phyloP scores from a whole-genome alignment of 805 yeast species.

The Schwanniomyces occidentalis region DNA sequence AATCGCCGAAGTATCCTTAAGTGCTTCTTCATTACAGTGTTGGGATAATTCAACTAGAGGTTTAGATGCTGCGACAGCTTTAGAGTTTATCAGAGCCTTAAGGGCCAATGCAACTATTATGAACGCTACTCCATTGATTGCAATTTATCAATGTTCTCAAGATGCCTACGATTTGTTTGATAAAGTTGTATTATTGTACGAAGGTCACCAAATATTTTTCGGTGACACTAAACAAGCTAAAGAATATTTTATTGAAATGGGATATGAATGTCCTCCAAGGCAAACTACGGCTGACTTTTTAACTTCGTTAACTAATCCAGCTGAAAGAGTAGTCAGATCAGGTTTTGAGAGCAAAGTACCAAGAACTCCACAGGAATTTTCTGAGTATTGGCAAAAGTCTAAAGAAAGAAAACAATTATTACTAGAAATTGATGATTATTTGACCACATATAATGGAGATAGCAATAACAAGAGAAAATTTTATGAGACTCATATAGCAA shows the following conservation, averaged over 20 bases:
- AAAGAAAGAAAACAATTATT: conserved; percentile 46
- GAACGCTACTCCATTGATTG: conserved; percentile 56
- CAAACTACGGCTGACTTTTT: conserved; percentile 69
- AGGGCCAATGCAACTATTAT: conserved; percentile 57
- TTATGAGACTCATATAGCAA: conserved; percentile 48
- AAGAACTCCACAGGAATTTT: conserved; percentile 56
- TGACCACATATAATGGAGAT: conserved; percentile 28
- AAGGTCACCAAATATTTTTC: conserved; percentile 48
- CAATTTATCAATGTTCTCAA: conserved; percentile 56
- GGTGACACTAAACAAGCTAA: conserved; percentile 45
- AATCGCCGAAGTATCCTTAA: conserved; percentile 72
- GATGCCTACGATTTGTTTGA: conserved; percentile 50
- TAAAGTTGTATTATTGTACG: conserved; percentile 47
- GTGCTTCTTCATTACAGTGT: conserved; percentile 55
- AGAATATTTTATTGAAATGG: conserved; percentile 58
- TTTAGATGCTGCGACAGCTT: conserved; percentile 80
- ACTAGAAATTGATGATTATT: conserved; percentile 43
- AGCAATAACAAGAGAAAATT: conserved; percentile 34
- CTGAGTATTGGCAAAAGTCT: conserved; percentile 58
- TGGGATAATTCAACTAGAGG: conserved; percentile 86
- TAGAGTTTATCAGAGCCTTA: conserved; percentile 68
- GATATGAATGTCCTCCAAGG: conserved; percentile 60
- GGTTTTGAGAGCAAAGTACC: conserved; percentile 58
- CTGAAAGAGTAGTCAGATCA: conserved; percentile 49
- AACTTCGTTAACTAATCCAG: conserved; percentile 69